Evolutionary conservation across 768 basidiomycete species (phyloP).

Genomic region (Sutorius australiensis): DNA sequence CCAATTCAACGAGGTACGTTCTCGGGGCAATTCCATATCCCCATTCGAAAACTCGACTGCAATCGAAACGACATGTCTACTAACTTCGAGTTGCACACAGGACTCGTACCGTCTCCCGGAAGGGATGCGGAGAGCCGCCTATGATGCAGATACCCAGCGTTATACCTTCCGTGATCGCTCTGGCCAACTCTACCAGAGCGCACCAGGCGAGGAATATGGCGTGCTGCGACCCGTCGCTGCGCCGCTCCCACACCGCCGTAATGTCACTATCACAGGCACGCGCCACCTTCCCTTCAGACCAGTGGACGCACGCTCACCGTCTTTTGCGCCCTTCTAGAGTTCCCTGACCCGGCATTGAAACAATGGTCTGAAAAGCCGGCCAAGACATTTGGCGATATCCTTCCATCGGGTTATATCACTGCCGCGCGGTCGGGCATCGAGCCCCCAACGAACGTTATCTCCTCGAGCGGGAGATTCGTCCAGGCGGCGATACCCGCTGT

Average conservation of each 20-base stretch:
- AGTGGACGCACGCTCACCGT: not conserved
- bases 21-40: not conserved
- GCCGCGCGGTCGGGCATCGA: slow-evolving; percentile 25
- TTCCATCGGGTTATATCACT: slow-evolving; percentile 45
- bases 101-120: slow-evolving; percentile 35
- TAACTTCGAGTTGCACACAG: slow-evolving; percentile 20
- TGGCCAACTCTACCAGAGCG: slow-evolving; percentile 43
- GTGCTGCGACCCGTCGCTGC: slow-evolving; percentile 35
- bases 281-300: not conserved
- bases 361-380: slow-evolving; percentile 21
- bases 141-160: slow-evolving; percentile 50
- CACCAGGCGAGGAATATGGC: slow-evolving; percentile 45
- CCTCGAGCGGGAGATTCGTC: slow-evolving; percentile 32
- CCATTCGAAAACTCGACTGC: not conserved
- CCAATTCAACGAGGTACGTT: slow-evolving; percentile 24
- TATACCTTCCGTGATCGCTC: slow-evolving; percentile 48
- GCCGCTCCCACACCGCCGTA: slow-evolving; percentile 24
- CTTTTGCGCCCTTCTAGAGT: slow-evolving; percentile 13
- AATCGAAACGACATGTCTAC: not conserved
- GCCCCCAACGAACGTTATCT: not conserved
- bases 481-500: slow-evolving; percentile 39
- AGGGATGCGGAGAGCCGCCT: slow-evolving; percentile 48
- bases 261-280: slow-evolving; percentile 23
- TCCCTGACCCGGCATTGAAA: slow-evolving; percentile 24
- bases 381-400: slow-evolving; percentile 45